Conservation (phyloP, 23 red algal species). For the Agarophyton chilense region DNA sequence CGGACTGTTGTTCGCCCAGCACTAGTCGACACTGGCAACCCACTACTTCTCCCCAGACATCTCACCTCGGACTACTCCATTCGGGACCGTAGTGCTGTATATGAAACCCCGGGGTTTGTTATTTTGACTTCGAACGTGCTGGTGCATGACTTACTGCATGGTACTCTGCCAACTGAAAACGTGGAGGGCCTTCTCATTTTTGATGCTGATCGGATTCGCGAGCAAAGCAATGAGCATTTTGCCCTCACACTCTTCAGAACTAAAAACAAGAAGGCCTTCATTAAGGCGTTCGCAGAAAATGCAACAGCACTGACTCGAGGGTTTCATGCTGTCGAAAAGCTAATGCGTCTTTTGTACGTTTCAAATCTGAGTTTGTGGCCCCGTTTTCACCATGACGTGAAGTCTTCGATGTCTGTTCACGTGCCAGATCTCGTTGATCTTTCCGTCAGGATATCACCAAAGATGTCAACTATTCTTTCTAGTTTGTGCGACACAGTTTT, state of each 20-base stretch:
- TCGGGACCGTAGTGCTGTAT: slow-evolving; percentile 65
- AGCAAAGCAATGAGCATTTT: slow-evolving; percentile 80
- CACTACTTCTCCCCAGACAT: slow-evolving; percentile 59
- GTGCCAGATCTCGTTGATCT: slow-evolving; percentile 84
- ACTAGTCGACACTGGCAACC: slow-evolving; percentile 18
- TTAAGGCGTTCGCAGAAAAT: slow-evolving; percentile 88
- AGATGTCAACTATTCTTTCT: slow-evolving; percentile 33
- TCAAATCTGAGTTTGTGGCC: slow-evolving; percentile 82
- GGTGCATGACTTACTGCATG: slow-evolving; percentile 76
- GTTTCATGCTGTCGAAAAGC: slow-evolving; percentile 85
- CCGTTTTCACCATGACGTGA: slow-evolving; percentile 83
- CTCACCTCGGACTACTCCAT: slow-evolving; percentile 61
- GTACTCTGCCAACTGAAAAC: slow-evolving; percentile 43
- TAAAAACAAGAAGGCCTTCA: slow-evolving; percentile 47
- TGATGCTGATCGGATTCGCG: slow-evolving; percentile 80
- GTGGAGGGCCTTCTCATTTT: slow-evolving; percentile 74
- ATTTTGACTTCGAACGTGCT: slow-evolving; percentile 71
- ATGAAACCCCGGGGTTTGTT: slow-evolving; percentile 68
- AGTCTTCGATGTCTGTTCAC: slow-evolving; percentile 34
- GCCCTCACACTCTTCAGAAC: slow-evolving; percentile 73
- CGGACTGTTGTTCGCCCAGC: slow-evolving; percentile 12
- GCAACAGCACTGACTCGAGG: slow-evolving; percentile 62
- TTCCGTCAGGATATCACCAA: slow-evolving; percentile 43
- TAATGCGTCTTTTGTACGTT: slow-evolving; percentile 81
- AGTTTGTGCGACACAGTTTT: slow-evolving; percentile 40